These are phyloP conservation scores for Phyllosticta paracitricarpa DNA, from an alignment of 2,329 filamentous ascomycete genomes.

Conservation along the genomic window DNA sequence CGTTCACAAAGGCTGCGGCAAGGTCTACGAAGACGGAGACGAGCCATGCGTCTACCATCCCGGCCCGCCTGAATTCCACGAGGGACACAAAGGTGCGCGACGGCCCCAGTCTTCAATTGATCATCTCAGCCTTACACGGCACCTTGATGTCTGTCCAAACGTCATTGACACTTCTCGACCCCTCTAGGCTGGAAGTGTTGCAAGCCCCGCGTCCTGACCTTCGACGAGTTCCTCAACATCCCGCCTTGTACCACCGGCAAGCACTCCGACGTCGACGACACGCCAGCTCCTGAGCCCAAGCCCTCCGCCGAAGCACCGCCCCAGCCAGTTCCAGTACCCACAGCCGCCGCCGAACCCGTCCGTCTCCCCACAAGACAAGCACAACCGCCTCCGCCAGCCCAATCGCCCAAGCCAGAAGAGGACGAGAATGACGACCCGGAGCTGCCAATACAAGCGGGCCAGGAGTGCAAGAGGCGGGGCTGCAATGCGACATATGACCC, in stretches of 20 bases:
- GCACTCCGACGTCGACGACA: conserved; percentile 79
- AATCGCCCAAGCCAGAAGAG: conserved; percentile 50
- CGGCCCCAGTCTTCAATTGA: neutral
- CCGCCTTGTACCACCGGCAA: conserved; percentile 85
- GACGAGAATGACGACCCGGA: conserved; percentile 56
- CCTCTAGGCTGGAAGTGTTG: conserved; percentile 90
- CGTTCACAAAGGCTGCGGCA: conserved; percentile 92
- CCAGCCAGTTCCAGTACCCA: conserved; percentile 7
- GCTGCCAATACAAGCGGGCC: conserved; percentile 69
- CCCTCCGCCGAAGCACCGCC: conserved; percentile 19
- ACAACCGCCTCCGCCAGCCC: conserved; percentile 23
- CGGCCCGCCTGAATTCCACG: conserved; percentile 83
- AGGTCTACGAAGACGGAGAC: conserved; percentile 63
- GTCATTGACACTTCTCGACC: conserved; percentile 1
- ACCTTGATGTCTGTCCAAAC: neutral
- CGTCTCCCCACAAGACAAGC: conserved; percentile 15
- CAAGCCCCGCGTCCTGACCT: conserved; percentile 91
- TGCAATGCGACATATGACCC: conserved; percentile 47
- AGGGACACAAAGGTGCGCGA: conserved; percentile 86
- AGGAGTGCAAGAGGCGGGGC: conserved; percentile 65
- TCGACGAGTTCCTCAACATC: conserved; percentile 94
- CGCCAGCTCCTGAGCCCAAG: conserved; percentile 41
- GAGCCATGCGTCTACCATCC: conserved; percentile 89
- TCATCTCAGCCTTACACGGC: neutral
- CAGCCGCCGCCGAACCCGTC: conserved; percentile 12